These are phyloP conservation scores for Tricholoma sp. DNA, from an alignment of 768 basidiomycete species.

Conservation along the genomic window DNA sequence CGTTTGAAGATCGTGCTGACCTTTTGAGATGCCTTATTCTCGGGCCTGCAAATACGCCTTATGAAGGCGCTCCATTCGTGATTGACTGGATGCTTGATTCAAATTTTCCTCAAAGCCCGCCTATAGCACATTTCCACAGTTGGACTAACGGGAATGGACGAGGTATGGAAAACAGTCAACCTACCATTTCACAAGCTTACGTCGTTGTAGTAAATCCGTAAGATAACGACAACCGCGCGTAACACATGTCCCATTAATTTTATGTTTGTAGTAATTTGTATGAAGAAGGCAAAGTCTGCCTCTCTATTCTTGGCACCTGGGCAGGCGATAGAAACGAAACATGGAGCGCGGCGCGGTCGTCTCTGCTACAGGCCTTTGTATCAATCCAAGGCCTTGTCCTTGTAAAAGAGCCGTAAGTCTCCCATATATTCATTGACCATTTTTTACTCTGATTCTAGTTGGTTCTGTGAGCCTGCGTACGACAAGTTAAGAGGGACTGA, in stretches of 20 bases:
- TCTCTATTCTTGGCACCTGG: conserved; percentile 92
- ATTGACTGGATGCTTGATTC: conserved; percentile 91
- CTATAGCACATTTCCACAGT: conserved; percentile 83
- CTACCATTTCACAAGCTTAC: not conserved
- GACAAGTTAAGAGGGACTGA: conserved; percentile 89
- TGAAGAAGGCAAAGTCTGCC: conserved; percentile 92
- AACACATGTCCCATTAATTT: not conserved
- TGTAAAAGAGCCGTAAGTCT: conserved; percentile 83
- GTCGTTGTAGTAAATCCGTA: conserved; percentile 64
- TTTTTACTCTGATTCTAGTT: conserved; percentile 35
- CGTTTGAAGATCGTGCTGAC: conserved; percentile 87
- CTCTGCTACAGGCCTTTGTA: conserved; percentile 85
- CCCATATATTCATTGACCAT: not conserved
- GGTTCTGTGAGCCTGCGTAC: conserved; percentile 91
- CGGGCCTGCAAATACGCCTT: conserved; percentile 93
- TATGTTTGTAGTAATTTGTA: conserved; percentile 66
- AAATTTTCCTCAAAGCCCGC: conserved; percentile 78
- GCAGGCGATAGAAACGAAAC: conserved; percentile 82
- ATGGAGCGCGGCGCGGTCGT: conserved; percentile 82
- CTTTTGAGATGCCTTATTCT: conserved; percentile 85
- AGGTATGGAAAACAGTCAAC: conserved; percentile 38
- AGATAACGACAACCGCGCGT: conserved; percentile 23
- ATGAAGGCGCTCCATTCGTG: conserved; percentile 89
- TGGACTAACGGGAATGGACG: conserved; percentile 95
- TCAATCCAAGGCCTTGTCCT: conserved; percentile 93